These are phyloP conservation scores for Polyporus tsugae DNA, from an alignment of 1,284 basidiomycete species.

Conservation along the genomic window DNA sequence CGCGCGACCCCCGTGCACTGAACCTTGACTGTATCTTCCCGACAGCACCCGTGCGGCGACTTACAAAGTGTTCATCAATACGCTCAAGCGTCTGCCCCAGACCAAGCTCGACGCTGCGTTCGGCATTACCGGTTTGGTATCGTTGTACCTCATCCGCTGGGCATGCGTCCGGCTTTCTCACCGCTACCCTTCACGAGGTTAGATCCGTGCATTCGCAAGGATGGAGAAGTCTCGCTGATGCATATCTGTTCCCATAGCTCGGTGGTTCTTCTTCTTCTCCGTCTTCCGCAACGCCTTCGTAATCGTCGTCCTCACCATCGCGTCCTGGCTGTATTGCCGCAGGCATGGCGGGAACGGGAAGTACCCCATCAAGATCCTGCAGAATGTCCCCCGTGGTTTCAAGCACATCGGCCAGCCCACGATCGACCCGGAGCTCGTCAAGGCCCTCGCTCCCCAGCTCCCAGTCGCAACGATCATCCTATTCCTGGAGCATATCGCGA, in stretches of 20 bases:
- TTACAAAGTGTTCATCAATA: constrained; percentile 90
- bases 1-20: neutral
- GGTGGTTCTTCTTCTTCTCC: constrained; percentile 83
- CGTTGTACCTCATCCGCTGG: constrained; percentile 81
- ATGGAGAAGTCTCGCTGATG: constrained; percentile 20
- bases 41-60: constrained; percentile 82
- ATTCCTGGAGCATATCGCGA: constrained; percentile 95
- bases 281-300: constrained; percentile 88
- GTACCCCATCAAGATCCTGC: constrained; percentile 87
- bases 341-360: constrained; percentile 60
- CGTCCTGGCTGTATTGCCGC: constrained; percentile 83
- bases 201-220: constrained; percentile 28
- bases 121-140: constrained; percentile 79
- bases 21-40: neutral
- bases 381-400: constrained; percentile 84
- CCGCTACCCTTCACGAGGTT: constrained; percentile 74
- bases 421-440: constrained; percentile 70
- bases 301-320: constrained; percentile 84
- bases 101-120: constrained; percentile 88
- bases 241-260: constrained; percentile 49
- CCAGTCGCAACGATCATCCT: constrained; percentile 95
- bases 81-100: constrained; percentile 79
- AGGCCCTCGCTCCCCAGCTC: constrained; percentile 77
- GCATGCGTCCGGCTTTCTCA: constrained; percentile 64
- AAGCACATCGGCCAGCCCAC: constrained; percentile 77